A percentile compares a stretch with the other conserved stretches of the same genome.
These are phyloP conservation scores for Pholiota adiposa DNA, from an alignment of 1,284 basidiomycete species.

Conservation along the genomic window DNA sequence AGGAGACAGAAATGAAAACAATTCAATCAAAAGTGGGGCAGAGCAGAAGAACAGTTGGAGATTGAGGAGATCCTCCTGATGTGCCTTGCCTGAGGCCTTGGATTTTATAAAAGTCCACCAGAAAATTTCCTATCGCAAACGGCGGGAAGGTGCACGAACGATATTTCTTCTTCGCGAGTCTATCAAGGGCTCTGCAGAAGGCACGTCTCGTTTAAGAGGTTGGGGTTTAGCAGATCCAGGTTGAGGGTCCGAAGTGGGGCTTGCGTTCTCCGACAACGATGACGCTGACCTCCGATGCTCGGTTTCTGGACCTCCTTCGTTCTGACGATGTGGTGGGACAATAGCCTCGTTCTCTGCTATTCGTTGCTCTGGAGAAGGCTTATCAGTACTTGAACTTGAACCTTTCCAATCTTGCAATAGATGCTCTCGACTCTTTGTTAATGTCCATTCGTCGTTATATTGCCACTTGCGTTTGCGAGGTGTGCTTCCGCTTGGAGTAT, in stretches of 20 bases:
- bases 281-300: slow-evolving; percentile 10
- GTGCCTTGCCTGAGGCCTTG: no score
- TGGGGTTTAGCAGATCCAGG: slow-evolving; percentile 10
- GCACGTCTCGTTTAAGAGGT: slow-evolving; percentile 7
- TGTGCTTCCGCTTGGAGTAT: slow-evolving; percentile 67
- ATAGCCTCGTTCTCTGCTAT: neutral
- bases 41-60: no score
- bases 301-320: neutral
- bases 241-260: slow-evolving; percentile 8
- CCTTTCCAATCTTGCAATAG: slow-evolving; percentile 57
- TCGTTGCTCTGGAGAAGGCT: slow-evolving; percentile 5
- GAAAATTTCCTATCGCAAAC: slow-evolving; percentile 20
- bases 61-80: no score
- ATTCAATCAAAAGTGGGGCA: neutral
- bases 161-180: slow-evolving; percentile 32
- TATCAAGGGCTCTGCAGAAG: slow-evolving; percentile 27
- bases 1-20: neutral
- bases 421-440: slow-evolving; percentile 63
- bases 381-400: slow-evolving; percentile 6
- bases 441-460: slow-evolving; percentile 69
- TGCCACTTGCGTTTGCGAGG: slow-evolving; percentile 74
- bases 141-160: slow-evolving; percentile 23
- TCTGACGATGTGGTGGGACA: slow-evolving; percentile 1
- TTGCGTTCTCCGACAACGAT: slow-evolving; percentile 16
- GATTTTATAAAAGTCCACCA: no score